These are phyloP conservation scores for Capronia americana DNA, from an alignment of 2,329 filamentous ascomycete genomes.

Conservation along the genomic window DNA sequence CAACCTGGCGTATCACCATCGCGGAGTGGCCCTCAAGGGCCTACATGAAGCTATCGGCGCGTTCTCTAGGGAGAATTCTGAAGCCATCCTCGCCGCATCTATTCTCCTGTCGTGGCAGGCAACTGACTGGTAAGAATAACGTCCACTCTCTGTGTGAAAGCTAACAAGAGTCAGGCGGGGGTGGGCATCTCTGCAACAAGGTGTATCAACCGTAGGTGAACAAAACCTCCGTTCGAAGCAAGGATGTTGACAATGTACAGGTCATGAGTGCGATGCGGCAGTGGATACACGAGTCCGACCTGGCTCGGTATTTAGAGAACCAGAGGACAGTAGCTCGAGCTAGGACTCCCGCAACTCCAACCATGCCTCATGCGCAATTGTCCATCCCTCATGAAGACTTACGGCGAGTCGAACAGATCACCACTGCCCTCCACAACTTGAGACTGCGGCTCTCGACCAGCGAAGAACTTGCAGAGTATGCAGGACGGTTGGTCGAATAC, in stretches of 20 bases:
- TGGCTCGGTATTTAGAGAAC: conserved; percentile 51
- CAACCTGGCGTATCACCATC: conserved; percentile 88
- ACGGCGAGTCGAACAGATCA: conserved; percentile 69
- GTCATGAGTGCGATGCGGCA: conserved; percentile 89
- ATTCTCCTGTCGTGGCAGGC: conserved; percentile 95
- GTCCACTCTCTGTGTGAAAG: conserved; percentile 33
- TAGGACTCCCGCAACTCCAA: conserved; percentile 45
- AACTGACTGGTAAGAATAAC: conserved; percentile 80
- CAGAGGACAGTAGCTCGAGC: conserved; percentile 48
- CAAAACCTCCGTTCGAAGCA: neutral
- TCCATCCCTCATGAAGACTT: conserved; percentile 63
- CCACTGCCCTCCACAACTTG: conserved; percentile 63
- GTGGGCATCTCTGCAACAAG: conserved; percentile 92
- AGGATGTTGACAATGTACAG: conserved; percentile 51
- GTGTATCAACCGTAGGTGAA: conserved; percentile 80
- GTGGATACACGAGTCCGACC: conserved; percentile 85
- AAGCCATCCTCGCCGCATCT: conserved; percentile 89
- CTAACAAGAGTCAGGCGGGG: conserved; percentile 70
- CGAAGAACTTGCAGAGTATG: conserved; percentile 71
- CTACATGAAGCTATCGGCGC: conserved; percentile 83
- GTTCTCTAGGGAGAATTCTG: conserved; percentile 85
- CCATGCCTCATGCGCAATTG: conserved; percentile 42
- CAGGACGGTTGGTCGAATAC: conserved; percentile 74
- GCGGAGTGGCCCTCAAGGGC: conserved; percentile 82
- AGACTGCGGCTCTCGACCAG: conserved; percentile 72